A percentile compares a stretch with the other conserved stretches of the same genome.
phyloP scores from a whole-genome alignment of 1,284 basidiomycete genomes.

The Phaffia rhodozyma region DNA sequence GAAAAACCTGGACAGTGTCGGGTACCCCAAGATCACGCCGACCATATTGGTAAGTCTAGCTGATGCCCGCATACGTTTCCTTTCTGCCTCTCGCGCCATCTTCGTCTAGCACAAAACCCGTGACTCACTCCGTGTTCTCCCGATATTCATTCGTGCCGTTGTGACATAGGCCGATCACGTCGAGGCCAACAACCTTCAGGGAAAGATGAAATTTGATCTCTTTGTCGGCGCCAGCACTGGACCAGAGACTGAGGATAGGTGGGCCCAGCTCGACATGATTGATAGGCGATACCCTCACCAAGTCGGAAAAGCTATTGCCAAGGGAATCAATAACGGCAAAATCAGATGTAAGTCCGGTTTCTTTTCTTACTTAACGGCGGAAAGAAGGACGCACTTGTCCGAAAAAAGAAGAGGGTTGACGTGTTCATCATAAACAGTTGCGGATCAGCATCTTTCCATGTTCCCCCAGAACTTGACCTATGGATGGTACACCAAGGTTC shows the following conservation, averaged over 20 bases:
- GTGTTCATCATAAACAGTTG: conserved; percentile 8
- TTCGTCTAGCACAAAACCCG: neutral
- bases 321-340: conserved; percentile 41
- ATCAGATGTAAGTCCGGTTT: conserved; percentile 9
- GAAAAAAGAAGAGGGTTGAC: too few relatives aligned
- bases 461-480: conserved; percentile 38
- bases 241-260: conserved; percentile 34
- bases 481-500: conserved; percentile 39
- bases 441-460: conserved; percentile 25
- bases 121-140: too few relatives aligned
- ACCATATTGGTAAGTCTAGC: conserved; percentile 29
- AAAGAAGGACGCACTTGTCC: neutral
- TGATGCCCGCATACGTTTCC: too few relatives aligned
- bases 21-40: conserved; percentile 43
- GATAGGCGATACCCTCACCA: conserved; percentile 5
- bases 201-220: conserved; percentile 43
- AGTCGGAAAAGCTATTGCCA: conserved; percentile 41
- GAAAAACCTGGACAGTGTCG: conserved; percentile 27
- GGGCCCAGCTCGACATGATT: conserved; percentile 34
- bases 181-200: conserved; percentile 39
- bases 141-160: conserved; percentile 4
- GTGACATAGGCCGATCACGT: conserved; percentile 37
- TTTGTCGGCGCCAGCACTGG: conserved; percentile 40
- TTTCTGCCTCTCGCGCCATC: neutral
- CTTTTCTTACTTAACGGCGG: neutral